phyloP scores from a whole-genome alignment of 2,329 filamentous ascomycete genomes.

The Pseudogymnoascus sp. region DNA sequence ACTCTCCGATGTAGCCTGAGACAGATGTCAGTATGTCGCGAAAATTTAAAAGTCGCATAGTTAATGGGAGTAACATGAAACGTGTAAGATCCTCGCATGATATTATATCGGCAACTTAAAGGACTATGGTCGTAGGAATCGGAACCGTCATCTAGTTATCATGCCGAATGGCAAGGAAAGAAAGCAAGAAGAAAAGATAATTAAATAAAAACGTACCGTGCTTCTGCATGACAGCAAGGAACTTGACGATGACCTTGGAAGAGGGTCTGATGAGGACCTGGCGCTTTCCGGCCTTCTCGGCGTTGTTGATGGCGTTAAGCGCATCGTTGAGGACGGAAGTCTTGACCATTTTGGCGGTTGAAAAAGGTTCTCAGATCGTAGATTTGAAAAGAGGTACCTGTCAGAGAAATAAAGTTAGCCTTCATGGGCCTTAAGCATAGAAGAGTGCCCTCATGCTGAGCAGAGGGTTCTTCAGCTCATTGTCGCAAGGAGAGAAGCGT shows the following conservation, averaged over 20 bases:
- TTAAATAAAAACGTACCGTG: conserved; percentile 69
- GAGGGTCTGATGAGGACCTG: conserved; percentile 96
- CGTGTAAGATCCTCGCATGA: conserved; percentile 93
- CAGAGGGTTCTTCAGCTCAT: conserved; percentile 63
- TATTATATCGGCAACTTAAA: conserved; percentile 99
- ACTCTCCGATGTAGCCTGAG: conserved; percentile 96
- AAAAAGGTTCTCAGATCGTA: conserved; percentile 72
- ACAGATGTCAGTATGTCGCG: conserved; percentile 68
- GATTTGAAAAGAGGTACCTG: conserved; percentile 58
- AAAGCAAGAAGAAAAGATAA: conserved; percentile 10
- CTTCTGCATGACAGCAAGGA: conserved; percentile 98
- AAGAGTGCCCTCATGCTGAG: conserved; percentile 27
- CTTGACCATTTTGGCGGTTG: conserved; percentile 87
- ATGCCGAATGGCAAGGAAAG: conserved; percentile 63
- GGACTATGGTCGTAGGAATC: conserved; percentile 84
- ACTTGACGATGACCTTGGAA: conserved; percentile 99
- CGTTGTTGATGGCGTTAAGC: conserved; percentile 99
- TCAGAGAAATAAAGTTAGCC: conserved; percentile 46
- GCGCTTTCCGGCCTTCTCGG: conserved; percentile 99
- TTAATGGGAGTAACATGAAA: conserved; percentile 71
- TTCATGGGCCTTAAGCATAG: conserved; percentile 53
- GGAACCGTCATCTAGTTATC: conserved; percentile 99
- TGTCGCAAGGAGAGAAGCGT: conserved; percentile 55
- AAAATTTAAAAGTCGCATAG: conserved; percentile 85
- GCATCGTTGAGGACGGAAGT: conserved; percentile 99